Conservation (phyloP, 2,329 filamentous ascomycete species). For the Seiridium unicorne region DNA sequence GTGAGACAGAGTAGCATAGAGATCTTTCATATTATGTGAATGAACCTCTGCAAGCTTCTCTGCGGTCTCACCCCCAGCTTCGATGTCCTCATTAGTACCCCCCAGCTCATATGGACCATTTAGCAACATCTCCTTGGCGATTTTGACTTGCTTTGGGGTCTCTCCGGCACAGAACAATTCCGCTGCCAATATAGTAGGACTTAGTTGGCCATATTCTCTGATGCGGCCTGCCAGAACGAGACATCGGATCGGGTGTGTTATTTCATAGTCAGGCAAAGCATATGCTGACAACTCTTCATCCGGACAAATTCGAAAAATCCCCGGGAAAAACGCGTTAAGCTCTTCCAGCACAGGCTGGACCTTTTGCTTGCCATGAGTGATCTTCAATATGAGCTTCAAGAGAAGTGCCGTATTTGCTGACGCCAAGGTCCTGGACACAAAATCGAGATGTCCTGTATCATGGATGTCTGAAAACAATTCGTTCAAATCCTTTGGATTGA, state of each 20-base stretch:
- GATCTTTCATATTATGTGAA: neutral
- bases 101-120: constrained; percentile 4
- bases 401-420: constrained; percentile 24
- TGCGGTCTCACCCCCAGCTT: neutral
- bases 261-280: constrained; percentile 7
- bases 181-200: constrained; percentile 17
- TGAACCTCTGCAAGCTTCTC: neutral
- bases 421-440: constrained; percentile 14
- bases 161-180: constrained; percentile 20
- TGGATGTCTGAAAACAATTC: neutral
- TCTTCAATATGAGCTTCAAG: constrained; percentile 15
- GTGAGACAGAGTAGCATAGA: neutral
- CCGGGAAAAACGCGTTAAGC: constrained; percentile 20
- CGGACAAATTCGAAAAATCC: constrained; percentile 9
- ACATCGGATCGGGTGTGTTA: constrained; percentile 23
- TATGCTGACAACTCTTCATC: constrained; percentile 1
- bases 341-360: constrained; percentile 16
- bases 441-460: constrained; percentile 5
- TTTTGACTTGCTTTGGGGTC: neutral
- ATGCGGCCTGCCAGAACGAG: constrained; percentile 17
- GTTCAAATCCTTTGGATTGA: neutral
- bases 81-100: neutral
- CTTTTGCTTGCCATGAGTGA: constrained; percentile 9
- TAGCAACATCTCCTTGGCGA: constrained; percentile 2
- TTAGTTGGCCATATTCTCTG: neutral